Conservation (phyloP, 2,329 filamentous ascomycete genomes). For the Monilinia polystroma region DNA sequence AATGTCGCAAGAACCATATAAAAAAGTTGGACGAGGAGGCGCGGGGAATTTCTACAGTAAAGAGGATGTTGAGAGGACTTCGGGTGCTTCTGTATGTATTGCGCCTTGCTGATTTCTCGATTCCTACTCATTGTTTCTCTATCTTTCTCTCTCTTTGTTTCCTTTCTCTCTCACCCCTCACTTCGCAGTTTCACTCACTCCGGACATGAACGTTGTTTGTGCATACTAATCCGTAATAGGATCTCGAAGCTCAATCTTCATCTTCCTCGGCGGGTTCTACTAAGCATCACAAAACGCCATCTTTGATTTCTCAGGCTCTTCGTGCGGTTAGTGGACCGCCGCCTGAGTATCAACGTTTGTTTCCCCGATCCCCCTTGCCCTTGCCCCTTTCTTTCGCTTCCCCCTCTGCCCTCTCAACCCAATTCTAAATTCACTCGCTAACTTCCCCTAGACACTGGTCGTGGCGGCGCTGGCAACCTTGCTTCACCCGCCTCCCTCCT, state of each 20-base stretch:
- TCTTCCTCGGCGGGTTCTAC: conserved; percentile 20
- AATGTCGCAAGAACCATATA: conserved; percentile 36
- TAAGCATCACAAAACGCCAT: too few species aligned
- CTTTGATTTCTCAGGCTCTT: neutral
- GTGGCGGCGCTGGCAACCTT: conserved; percentile 64
- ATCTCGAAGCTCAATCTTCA: conserved; percentile 41
- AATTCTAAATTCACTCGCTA: too few species aligned
- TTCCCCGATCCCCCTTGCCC: too few species aligned
- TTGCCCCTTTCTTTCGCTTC: neutral
- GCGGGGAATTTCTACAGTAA: conserved; percentile 62
- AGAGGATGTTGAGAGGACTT: conserved; percentile 47
- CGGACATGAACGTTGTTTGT: neutral
- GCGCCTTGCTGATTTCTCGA: too few species aligned
- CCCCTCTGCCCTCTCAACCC: neutral
- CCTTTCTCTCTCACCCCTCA: too few species aligned
- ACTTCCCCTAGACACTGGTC: conserved; percentile 43
- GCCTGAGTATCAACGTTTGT: conserved; percentile 41
- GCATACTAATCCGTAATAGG: conserved; percentile 32
- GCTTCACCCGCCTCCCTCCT: conserved; percentile 36
- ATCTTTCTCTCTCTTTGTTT: too few species aligned
- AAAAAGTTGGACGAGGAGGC: conserved; percentile 58
- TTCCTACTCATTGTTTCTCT: too few species aligned
- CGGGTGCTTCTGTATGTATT: conserved; percentile 21
- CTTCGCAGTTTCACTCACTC: too few species aligned
- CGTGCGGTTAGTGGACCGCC: neutral